Conservation (phyloP, 1,139 yeast genomes). For the Saccharomyces hybrid region DNA sequence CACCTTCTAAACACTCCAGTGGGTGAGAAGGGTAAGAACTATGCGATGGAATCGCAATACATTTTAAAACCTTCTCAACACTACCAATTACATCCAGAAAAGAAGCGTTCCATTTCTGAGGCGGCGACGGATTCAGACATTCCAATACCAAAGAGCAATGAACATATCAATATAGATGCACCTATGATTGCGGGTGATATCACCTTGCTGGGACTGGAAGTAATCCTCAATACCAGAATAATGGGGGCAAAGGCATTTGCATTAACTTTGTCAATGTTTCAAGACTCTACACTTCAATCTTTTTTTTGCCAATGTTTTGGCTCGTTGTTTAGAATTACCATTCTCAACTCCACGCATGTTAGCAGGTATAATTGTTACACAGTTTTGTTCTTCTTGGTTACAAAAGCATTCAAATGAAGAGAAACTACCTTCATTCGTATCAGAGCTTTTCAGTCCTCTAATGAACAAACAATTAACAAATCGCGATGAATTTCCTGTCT, state of each 20-base stretch:
- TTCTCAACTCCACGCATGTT: conserved; percentile 79
- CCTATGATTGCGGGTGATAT: conserved; percentile 91
- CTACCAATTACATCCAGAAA: conserved; percentile 29
- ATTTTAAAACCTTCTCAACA: conserved; percentile 65
- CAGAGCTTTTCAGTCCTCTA: conserved; percentile 32
- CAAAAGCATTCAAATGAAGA: conserved; percentile 9
- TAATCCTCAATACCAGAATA: conserved; percentile 66
- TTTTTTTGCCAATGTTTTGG: conserved; percentile 36
- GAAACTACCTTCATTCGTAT: conserved; percentile 24
- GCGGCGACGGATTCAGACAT: conserved; percentile 26
- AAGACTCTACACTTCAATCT: conserved; percentile 36
- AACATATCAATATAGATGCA: conserved; percentile 78
- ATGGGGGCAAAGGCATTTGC: conserved; percentile 77
- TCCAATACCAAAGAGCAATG: conserved; percentile 49
- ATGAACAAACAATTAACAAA: conserved; percentile 41
- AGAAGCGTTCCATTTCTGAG: conserved; percentile 28
- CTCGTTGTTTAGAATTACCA: conserved; percentile 35
- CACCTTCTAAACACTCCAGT: conserved; percentile 84
- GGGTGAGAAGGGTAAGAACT: conserved; percentile 84
- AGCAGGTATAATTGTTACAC: conserved; percentile 62
- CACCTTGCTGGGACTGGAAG: conserved; percentile 70
- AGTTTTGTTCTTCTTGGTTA: conserved; percentile 46
- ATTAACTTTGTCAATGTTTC: conserved; percentile 50
- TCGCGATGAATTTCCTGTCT: conserved; percentile 46
- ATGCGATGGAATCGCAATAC: conserved; percentile 67